phyloP scores from a whole-genome alignment of 768 basidiomycete species.

The Boletus pseudopeckii region DNA sequence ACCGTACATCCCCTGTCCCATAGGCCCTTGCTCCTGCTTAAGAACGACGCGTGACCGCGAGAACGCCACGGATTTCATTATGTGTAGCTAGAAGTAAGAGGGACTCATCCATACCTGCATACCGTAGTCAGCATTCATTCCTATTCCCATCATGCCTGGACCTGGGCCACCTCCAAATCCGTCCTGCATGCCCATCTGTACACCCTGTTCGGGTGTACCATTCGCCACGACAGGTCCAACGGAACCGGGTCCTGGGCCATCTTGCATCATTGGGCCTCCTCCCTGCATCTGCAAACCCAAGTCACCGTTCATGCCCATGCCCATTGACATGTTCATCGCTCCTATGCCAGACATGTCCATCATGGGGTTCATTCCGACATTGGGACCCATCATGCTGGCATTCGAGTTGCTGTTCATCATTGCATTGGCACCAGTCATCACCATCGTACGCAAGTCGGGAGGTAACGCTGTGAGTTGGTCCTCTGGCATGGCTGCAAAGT shows the following conservation, averaged over 20 bases:
- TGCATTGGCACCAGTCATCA: constrained; percentile 76
- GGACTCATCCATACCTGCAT: constrained; percentile 60
- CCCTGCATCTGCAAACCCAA: constrained; percentile 54
- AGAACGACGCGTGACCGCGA: constrained; percentile 23
- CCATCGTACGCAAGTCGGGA: constrained; percentile 80
- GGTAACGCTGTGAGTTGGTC: constrained; percentile 76
- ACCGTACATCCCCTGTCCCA: constrained; percentile 69
- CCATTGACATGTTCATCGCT: constrained; percentile 48
- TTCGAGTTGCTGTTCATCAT: constrained; percentile 66
- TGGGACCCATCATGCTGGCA: constrained; percentile 53
- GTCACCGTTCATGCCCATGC: constrained; percentile 64
- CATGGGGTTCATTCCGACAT: constrained; percentile 60
- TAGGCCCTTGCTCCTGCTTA: constrained; percentile 54
- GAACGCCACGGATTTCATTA: constrained; percentile 37
- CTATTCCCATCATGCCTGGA: constrained; percentile 67
- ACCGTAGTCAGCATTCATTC: constrained; percentile 63
- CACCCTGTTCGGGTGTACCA: constrained; percentile 37
- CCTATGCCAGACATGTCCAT: constrained; percentile 77
- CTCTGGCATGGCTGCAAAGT: constrained; percentile 78
- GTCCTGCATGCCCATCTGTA: constrained; percentile 41
- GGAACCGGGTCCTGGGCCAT: constrained; percentile 34
- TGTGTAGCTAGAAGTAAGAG: constrained; percentile 32
- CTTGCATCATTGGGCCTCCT: constrained; percentile 57
- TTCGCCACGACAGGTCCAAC: constrained; percentile 35
- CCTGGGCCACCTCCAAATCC: constrained; percentile 41